phyloP scores from a whole-genome alignment of 345 rosid genomes.

The Bruguiera parviflora region DNA sequence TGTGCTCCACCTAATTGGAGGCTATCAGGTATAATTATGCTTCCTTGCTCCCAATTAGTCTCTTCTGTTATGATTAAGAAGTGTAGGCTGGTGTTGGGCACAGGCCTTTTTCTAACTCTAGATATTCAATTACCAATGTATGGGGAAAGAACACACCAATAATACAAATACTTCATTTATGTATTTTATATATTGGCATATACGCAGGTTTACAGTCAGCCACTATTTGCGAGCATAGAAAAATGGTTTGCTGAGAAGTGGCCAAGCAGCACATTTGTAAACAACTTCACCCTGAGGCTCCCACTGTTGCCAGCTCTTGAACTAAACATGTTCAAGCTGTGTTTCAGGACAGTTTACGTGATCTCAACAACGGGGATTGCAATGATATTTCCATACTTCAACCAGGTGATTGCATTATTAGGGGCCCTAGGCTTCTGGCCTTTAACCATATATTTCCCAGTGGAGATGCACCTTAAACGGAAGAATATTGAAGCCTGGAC shows the following conservation, averaged over 20 bases:
- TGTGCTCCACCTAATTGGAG: slow-evolving; percentile 47
- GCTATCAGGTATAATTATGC: slow-evolving; percentile 38
- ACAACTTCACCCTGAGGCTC: slow-evolving; percentile 28
- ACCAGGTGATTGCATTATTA: slow-evolving; percentile 65
- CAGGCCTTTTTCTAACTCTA: too few relatives aligned
- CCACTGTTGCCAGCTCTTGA: slow-evolving; percentile 32
- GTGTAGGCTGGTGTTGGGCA: background rate
- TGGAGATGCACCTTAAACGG: slow-evolving; percentile 63
- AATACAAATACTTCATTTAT: too few relatives aligned
- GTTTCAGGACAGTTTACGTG: slow-evolving; percentile 53
- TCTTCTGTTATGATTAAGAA: too few relatives aligned
- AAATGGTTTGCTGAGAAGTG: slow-evolving; percentile 37
- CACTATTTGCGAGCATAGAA: slow-evolving; percentile 43
- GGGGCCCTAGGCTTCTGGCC: slow-evolving; percentile 86
- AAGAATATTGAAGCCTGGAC: slow-evolving; percentile 52
- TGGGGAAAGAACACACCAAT: too few relatives aligned
- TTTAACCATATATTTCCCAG: slow-evolving; percentile 65
- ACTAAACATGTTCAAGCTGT: slow-evolving; percentile 34
- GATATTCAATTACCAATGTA: too few relatives aligned
- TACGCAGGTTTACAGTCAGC: slow-evolving; percentile 51
- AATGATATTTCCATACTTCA: slow-evolving; percentile 74
- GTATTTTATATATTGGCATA: background rate
- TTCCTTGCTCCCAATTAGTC: too few relatives aligned
- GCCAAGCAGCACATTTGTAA: slow-evolving; percentile 42
- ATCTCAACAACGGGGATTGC: slow-evolving; percentile 45